Evolutionary conservation across 1,284 basidiomycete species (phyloP).

Genomic region (Trametes hirsuta): DNA sequence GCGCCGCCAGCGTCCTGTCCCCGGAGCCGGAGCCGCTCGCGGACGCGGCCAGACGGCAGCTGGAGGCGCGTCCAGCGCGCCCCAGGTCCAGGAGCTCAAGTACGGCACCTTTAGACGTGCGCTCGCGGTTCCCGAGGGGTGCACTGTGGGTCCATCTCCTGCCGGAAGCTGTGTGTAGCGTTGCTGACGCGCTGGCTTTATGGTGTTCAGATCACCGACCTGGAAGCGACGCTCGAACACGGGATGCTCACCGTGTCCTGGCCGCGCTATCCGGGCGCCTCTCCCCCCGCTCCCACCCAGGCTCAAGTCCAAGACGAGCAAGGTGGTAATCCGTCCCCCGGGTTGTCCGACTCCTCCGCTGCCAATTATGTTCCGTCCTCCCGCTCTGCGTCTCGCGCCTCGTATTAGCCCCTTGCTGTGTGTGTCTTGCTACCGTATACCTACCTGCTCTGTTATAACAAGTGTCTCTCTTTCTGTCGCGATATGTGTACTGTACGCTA

Average conservation of each 20-base stretch:
- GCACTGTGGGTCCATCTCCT: slow-evolving; percentile 9
- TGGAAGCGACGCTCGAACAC: slow-evolving; percentile 25
- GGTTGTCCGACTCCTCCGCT: not conserved
- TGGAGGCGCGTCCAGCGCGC: slow-evolving; percentile 3
- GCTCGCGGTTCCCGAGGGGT: slow-evolving; percentile 31
- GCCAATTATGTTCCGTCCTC: not conserved
- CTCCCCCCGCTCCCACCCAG: no score
- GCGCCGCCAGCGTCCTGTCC: slow-evolving; percentile 37
- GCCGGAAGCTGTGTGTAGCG: no score
- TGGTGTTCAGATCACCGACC: slow-evolving; percentile 12
- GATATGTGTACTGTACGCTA: not conserved
- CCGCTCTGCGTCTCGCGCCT: not conserved
- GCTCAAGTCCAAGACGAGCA: not conserved
- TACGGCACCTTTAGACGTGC: slow-evolving; percentile 54
- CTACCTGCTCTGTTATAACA: not conserved
- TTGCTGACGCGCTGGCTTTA: not conserved
- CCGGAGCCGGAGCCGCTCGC: not conserved
- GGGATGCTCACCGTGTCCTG: slow-evolving; percentile 33
- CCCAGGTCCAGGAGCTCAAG: slow-evolving; percentile 50
- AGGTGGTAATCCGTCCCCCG: not conserved
- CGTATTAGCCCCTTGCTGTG: not conserved
- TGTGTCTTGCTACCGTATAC: not conserved
- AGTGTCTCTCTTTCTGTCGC: not conserved
- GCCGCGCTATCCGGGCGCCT: slow-evolving; percentile 20
- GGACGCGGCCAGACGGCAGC: slow-evolving; percentile 1